A percentile compares a stretch with the other conserved stretches of the same genome.
These are phyloP conservation scores for Phytophthora melonis DNA, from an alignment of 352 stramenopile genomes.

Conservation along the genomic window DNA sequence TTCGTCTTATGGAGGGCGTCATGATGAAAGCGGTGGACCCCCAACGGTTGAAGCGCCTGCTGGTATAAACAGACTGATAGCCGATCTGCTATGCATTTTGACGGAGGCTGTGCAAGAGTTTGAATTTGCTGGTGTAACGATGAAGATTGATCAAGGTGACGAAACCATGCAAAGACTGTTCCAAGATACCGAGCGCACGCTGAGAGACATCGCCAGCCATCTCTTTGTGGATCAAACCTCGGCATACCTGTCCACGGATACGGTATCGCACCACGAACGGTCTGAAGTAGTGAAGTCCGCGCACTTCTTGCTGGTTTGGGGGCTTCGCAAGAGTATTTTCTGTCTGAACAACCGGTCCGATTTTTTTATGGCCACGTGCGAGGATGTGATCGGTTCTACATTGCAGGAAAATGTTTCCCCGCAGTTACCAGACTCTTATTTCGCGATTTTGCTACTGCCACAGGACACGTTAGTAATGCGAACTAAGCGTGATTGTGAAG, in stretches of 20 bases:
- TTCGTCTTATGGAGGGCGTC: neutral
- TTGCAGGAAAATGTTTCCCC: neutral
- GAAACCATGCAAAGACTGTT: constrained; percentile 35
- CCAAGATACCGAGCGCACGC: constrained; percentile 29
- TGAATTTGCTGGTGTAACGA: constrained; percentile 46
- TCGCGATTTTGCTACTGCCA: constrained; percentile 25
- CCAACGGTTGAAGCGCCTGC: neutral
- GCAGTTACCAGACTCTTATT: constrained; percentile 27
- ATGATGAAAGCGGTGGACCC: neutral
- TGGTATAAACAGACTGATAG: constrained; percentile 23
- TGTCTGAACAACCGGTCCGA: constrained; percentile 26
- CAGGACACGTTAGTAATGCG: constrained; percentile 21
- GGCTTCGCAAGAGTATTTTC: constrained; percentile 52
- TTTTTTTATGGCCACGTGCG: constrained; percentile 34
- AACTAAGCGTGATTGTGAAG: constrained; percentile 41
- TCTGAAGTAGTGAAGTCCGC: constrained; percentile 41
- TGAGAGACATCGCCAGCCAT: constrained; percentile 23
- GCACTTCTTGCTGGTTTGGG: constrained; percentile 53
- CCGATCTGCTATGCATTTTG: constrained; percentile 47
- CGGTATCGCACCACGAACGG: constrained; percentile 9
- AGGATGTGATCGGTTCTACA: constrained; percentile 14
- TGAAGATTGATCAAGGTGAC: constrained; percentile 31
- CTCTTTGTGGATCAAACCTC: constrained; percentile 21
- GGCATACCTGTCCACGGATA: neutral
- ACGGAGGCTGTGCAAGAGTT: constrained; percentile 46